Percentiles rank a stretch among this genome's conserved stretches.
Conservation (phyloP, 2,329 filamentous ascomycete genomes). For the Aspergillus latus region DNA sequence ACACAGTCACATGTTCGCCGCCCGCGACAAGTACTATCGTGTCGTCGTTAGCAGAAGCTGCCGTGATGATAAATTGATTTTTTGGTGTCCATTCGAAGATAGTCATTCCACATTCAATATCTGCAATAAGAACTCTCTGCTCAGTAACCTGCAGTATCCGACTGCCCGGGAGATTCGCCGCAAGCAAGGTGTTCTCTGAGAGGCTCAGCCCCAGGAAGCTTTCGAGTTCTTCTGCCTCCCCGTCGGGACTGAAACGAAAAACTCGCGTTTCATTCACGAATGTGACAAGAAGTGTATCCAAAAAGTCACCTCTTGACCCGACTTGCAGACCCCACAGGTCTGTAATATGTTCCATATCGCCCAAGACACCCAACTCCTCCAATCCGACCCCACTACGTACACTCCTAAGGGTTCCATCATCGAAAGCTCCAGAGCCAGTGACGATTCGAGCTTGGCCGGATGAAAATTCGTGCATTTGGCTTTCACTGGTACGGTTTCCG, state of each 20-base stretch:
- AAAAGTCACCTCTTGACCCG: slow-evolving; percentile 43
- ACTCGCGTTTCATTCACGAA: slow-evolving; percentile 81
- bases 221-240: slow-evolving; percentile 84
- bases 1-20: slow-evolving; percentile 68
- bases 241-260: slow-evolving; percentile 71
- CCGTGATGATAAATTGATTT: slow-evolving; percentile 63
- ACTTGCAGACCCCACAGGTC: slow-evolving; percentile 69
- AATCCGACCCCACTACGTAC: slow-evolving; percentile 92
- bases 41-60: slow-evolving; percentile 70
- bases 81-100: slow-evolving; percentile 49
- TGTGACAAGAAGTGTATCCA: slow-evolving; percentile 74
- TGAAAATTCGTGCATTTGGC: slow-evolving; percentile 83
- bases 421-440: slow-evolving; percentile 85
- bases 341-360: slow-evolving; percentile 72
- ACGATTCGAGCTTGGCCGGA: slow-evolving; percentile 93
- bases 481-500: slow-evolving; percentile 77
- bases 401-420: slow-evolving; percentile 83
- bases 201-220: slow-evolving; percentile 69
- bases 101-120: slow-evolving; percentile 52
- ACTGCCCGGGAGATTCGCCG: slow-evolving; percentile 62
- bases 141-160: slow-evolving; percentile 76
- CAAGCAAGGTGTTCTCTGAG: slow-evolving; percentile 70
- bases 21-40: slow-evolving; percentile 73
- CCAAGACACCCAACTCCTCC: slow-evolving; percentile 79
- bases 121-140: slow-evolving; percentile 60